A percentile compares a stretch with the other conserved stretches of the same genome.
Conservation (phyloP, 768 basidiomycete species). For the Fistulinella prunicolor region DNA sequence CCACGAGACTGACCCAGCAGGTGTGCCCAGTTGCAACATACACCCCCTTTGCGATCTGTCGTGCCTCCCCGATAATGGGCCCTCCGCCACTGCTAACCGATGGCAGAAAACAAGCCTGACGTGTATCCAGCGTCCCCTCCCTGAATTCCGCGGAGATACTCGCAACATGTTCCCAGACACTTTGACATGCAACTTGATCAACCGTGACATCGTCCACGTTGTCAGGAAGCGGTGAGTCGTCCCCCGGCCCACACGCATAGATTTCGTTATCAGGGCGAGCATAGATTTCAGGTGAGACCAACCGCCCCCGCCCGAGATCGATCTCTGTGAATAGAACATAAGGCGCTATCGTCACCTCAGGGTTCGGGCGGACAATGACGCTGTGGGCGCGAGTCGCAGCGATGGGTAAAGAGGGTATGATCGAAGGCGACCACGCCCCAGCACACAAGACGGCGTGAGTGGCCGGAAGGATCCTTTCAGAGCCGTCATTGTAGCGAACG, state of each 20-base stretch:
- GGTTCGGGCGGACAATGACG: slow-evolving; percentile 55
- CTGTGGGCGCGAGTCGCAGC: slow-evolving; percentile 70
- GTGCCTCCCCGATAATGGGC: slow-evolving; percentile 70
- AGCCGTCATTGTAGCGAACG: slow-evolving; percentile 37
- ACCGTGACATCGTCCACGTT: slow-evolving; percentile 72
- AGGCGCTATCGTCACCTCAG: slow-evolving; percentile 51
- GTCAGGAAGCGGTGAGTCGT: slow-evolving; percentile 63
- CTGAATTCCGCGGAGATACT: slow-evolving; percentile 59
- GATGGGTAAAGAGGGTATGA: slow-evolving; percentile 58
- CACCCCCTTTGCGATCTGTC: slow-evolving; percentile 54
- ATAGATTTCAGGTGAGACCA: slow-evolving; percentile 65
- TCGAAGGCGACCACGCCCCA: slow-evolving; percentile 79
- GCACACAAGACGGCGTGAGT: slow-evolving; percentile 74
- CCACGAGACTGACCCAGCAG: slow-evolving; percentile 61
- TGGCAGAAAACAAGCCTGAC: slow-evolving; percentile 81
- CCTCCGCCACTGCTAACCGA: slow-evolving; percentile 51
- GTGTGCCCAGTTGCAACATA: slow-evolving; percentile 77
- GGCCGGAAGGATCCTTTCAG: slow-evolving; percentile 43
- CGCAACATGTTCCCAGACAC: slow-evolving; percentile 52
- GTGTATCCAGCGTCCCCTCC: slow-evolving; percentile 48
- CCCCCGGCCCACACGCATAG: slow-evolving; percentile 78
- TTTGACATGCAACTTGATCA: slow-evolving; percentile 53
- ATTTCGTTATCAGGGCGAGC: slow-evolving; percentile 67
- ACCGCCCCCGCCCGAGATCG: slow-evolving; percentile 29
- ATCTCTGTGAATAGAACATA: slow-evolving; percentile 87